Evolutionary conservation across 2,329 filamentous ascomycete genomes (phyloP), one percentile per base, ranked within the genome.

Genomic region (Metarhizium robertsii): DNA sequence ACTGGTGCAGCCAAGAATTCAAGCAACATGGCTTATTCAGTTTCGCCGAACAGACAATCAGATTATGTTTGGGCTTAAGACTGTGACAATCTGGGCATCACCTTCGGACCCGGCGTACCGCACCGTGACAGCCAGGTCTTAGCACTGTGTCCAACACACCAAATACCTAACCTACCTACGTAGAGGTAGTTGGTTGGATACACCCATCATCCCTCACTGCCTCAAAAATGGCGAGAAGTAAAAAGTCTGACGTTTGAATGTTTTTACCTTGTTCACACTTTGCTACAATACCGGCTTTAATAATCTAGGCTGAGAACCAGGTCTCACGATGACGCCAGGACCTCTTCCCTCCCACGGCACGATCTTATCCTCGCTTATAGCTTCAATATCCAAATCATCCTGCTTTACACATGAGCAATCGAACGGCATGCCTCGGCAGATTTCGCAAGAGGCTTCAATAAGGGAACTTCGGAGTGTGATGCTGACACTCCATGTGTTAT

Each of bases 401-500:
- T 2, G 46, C 46, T 14, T 20, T 36, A 20, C 46, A 14, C 13
- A 20, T 18, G 36, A 48, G 16, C 25, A n/a, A 16, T 36, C 32
- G 16, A 14, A 18, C 46, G 7, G 34, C 10, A 25, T 18, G 6
- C 6, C 18, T 7, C 40, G 16, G 29, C 49, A 54, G 4, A 18
- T 34, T 29, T 30, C 6, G 16, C 29, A 32, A 8, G 14, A 47
- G 18, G 20, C 50, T 20, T 29, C 6, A 29, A 1, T 61, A 71
- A n/a, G 68, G 75, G 36, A 50, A 13, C 50, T 48, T 56, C 73
- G 77, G 1, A 76, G 80, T 51, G 72, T 87, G 16, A 74, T 96
- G n/a, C 74, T 90, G 1, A 90, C 89, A 0, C 79, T 96, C 0
- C 92, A 96, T 71, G 87, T 90, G 38, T 74, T 96, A 14, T 95